Base-by-base conservation (phyloP, 768 basidiomycete genomes). In the Coprinopsis cinerea region DNA sequence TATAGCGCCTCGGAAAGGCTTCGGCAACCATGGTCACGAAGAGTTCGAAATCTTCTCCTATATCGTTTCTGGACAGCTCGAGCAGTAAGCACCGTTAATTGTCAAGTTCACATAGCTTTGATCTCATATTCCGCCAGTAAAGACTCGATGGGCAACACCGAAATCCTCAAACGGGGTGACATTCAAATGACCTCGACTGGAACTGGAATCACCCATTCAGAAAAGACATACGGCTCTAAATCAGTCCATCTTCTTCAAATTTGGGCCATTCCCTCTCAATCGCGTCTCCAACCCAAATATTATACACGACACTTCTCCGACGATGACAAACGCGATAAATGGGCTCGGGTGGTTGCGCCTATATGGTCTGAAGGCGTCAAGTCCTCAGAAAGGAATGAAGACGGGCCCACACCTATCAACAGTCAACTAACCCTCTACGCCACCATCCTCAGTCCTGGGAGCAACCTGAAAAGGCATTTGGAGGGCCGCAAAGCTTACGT, bases 41-140 rank as follows among this genome's bases (percentile, higher is more conserved):
- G 85, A 89, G 62, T 90, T 89, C 56, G 92, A 96, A 59, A 97
- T 96, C 53, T 96, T 93, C 69, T 85, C 84, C 1, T 95, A 96
- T 61, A 72, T 94, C 48, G 80, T 95, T 30, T 64, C 69, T 17
- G 92, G 91, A 3, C 75, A 84, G 58, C 74, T 92, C 25, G 85
- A 91, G 62, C 91, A 93, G 89, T 90, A 61, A 57, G 82, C 68
- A n/a, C n/a, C 17, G 15, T 7, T n/a, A 7, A 23, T 41, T 34
- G 24, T 23, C 44, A n/a, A n/a, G n/a, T n/a, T n/a, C n/a, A n/a
- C n/a, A n/a, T n/a, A n/a, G n/a, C n/a, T n/a, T n/a, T n/a, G n/a
- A n/a, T n/a, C n/a, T n/a, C n/a, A n/a, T n/a, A n/a, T n/a, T n/a
- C n/a, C n/a, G 42, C 48, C 51, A 91, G 92, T 69, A 78, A 85